phyloP scores from a whole-genome alignment of 2,329 filamentous ascomycete species.

The Fusarium musae region DNA sequence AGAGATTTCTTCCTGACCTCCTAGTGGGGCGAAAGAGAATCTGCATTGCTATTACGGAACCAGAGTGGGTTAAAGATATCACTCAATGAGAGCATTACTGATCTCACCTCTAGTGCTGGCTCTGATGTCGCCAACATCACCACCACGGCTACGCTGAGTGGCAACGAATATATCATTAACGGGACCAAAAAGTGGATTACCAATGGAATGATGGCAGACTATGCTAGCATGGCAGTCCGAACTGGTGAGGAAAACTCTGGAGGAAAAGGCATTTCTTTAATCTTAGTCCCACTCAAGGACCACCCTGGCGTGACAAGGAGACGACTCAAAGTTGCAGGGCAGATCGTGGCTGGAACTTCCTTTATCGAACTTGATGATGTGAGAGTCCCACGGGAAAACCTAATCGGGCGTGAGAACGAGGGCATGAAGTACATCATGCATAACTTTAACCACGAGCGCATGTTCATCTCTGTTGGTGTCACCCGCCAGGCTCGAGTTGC shows the following conservation, averaged over 20 bases:
- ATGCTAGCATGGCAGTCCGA: not conserved
- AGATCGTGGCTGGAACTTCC: not conserved
- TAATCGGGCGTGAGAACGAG: not conserved
- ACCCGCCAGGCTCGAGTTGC: not conserved
- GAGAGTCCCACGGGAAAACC: not conserved
- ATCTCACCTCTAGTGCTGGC: not conserved
- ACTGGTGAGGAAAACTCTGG: not conserved
- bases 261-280: not conserved
- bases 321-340: not conserved
- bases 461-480: not conserved
- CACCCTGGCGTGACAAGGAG: not conserved
- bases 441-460: not conserved
- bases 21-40: not conserved
- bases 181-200: not conserved
- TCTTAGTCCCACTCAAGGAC: not conserved
- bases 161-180: not conserved
- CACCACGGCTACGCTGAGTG: not conserved
- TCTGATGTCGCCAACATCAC: not conserved
- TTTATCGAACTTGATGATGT: not conserved
- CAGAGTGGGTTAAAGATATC: not conserved
- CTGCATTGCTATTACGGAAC: not conserved
- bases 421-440: not conserved
- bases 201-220: not conserved
- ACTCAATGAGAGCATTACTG: not conserved
- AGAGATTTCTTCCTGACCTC: not conserved